These are phyloP conservation scores for Lepidium sativum DNA, from an alignment of 345 rosid species.

Conservation along the genomic window DNA sequence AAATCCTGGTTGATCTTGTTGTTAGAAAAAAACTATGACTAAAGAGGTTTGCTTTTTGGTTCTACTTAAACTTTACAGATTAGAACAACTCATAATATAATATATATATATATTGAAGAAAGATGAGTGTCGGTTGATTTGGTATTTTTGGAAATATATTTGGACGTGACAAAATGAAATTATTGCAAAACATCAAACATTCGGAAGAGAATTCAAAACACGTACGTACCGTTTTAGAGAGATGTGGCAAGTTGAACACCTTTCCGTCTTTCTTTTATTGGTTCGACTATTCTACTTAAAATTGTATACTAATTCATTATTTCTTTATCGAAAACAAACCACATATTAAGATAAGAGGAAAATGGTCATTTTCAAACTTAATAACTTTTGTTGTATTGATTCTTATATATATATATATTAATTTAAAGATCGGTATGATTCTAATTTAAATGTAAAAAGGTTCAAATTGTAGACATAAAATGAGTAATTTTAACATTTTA, in stretches of 20 bases:
- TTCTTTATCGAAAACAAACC: background rate
- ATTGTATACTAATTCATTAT: background rate
- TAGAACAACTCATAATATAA: background rate
- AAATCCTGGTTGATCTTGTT: no score
- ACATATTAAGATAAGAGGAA: no score
- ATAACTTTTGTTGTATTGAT: no score
- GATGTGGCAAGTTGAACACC: constrained; percentile 24
- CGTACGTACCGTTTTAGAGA: constrained; percentile 14
- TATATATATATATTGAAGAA: background rate
- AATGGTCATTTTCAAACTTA: no score
- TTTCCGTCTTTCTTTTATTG: background rate
- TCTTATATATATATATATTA: no score
- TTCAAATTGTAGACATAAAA: no score
- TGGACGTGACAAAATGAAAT: background rate
- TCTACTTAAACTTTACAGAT: background rate
- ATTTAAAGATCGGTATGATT: no score
- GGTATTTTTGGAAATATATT: background rate
- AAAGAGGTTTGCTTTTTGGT: no score
- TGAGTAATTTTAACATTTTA: no score
- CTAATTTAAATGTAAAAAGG: no score
- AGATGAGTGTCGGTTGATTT: constrained; percentile 25
- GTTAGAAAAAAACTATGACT: no score
- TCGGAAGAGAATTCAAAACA: constrained; percentile 8
- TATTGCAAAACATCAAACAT: constrained; percentile 14
- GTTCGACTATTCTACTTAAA: background rate